Percentiles rank a stretch among this genome's conserved stretches.
phyloP scores from a whole-genome alignment of 2,329 filamentous ascomycete species.

The Corinectria fuckeliana region DNA sequence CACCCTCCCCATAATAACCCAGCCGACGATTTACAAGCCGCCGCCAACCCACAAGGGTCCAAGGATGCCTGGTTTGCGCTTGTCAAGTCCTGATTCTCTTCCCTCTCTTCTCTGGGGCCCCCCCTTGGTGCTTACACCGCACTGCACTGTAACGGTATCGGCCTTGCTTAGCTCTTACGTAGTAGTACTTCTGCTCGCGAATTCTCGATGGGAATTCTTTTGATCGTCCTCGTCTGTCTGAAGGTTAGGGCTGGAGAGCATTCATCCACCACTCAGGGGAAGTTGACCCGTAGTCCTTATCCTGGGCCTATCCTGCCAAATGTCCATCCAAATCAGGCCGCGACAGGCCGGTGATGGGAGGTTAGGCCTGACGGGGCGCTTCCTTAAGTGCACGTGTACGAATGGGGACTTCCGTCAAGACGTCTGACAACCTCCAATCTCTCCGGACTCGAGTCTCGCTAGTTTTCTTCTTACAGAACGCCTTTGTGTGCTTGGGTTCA shows the following conservation, averaged over 20 bases:
- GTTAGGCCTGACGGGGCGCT: neutral
- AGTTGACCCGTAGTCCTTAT: neutral
- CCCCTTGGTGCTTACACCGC: neutral
- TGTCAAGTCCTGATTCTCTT: neutral
- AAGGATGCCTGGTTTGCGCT: neutral
- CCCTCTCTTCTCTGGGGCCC: neutral
- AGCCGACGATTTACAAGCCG: neutral
- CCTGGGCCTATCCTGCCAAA: neutral
- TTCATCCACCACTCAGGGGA: constrained; percentile 11
- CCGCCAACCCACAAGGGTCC: neutral
- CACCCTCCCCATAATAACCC: neutral
- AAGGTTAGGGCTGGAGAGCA: neutral
- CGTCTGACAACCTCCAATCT: neutral
- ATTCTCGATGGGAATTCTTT: neutral
- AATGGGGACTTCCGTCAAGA: neutral
- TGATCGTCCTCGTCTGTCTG: neutral
- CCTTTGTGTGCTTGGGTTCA: neutral
- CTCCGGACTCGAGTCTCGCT: neutral
- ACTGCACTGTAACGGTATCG: neutral
- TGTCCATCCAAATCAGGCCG: constrained; percentile 1
- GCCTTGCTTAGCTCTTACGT: neutral
- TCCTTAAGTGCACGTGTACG: neutral
- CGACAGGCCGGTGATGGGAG: neutral
- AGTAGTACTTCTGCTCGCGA: neutral
- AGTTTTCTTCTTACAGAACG: neutral